These are phyloP conservation scores for Chionographis japonica DNA, from an alignment of 106 monocot genomes.

Conservation along the genomic window DNA sequence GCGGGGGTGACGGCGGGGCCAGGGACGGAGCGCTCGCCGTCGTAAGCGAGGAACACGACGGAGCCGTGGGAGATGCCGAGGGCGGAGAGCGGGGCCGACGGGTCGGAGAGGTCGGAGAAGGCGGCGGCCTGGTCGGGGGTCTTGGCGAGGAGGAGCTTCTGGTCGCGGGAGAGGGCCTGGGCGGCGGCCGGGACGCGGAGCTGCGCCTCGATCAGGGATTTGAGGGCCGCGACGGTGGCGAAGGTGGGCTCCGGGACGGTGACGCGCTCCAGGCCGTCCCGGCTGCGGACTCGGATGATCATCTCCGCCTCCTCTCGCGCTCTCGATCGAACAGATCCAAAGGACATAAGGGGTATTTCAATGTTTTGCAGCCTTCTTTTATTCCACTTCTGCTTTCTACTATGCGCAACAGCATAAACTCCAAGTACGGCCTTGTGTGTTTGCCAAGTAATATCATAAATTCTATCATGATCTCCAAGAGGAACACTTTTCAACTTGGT, in stretches of 20 bases:
- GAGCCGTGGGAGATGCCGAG: slow-evolving; percentile 73
- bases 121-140: slow-evolving; percentile 9
- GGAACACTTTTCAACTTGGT: no score
- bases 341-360: no score
- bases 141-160: slow-evolving; percentile 57
- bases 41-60: slow-evolving; percentile 66
- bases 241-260: slow-evolving; percentile 39
- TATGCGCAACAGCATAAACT: no score
- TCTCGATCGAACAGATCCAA: no score
- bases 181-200: slow-evolving; percentile 54
- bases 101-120: slow-evolving; percentile 21
- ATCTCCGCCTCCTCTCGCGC: slow-evolving; percentile 17
- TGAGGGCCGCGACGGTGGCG: slow-evolving; percentile 57
- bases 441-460: no score
- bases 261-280: slow-evolving; percentile 91
- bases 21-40: slow-evolving; percentile 14
- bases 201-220: slow-evolving; percentile 67
- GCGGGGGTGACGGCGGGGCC: slow-evolving; percentile 48
- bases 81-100: slow-evolving; percentile 38
- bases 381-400: no score
- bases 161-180: slow-evolving; percentile 73
- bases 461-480: no score
- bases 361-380: no score
- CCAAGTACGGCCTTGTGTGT: no score
- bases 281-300: slow-evolving; percentile 92